A percentile compares a stretch with the other conserved stretches of the same genome.
Evolutionary conservation across 78 protist species (phyloP).

Genomic region (Speleostelium caveatum): DNA sequence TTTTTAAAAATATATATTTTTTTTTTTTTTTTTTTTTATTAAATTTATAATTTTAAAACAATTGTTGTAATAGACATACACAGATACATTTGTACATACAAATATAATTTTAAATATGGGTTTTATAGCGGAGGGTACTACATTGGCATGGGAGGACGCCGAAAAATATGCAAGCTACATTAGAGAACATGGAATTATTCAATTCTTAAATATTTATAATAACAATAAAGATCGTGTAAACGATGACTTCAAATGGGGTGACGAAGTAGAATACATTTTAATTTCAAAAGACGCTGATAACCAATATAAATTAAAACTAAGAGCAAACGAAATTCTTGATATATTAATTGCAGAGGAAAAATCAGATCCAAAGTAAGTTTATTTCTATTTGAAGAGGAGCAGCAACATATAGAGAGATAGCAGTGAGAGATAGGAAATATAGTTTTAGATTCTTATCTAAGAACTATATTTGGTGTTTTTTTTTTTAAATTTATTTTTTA

Average conservation of each 20-base stretch:
- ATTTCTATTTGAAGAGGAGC: too few relatives aligned
- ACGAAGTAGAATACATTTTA: slow-evolving; percentile 91
- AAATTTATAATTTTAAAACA: neutral
- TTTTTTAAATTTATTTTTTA: too few relatives aligned
- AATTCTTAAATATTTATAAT: slow-evolving; percentile 86
- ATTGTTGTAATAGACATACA: neutral
- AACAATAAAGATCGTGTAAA: slow-evolving; percentile 20
- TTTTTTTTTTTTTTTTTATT: too few relatives aligned
- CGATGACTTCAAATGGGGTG: slow-evolving; percentile 91
- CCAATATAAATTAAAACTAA: slow-evolving; percentile 62
- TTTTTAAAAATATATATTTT: too few relatives aligned
- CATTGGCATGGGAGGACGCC: slow-evolving; percentile 84
- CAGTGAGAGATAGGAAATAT: too few relatives aligned
- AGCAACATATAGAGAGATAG: neutral
- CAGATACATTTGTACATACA: neutral
- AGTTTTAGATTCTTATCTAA: too few relatives aligned
- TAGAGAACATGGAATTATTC: slow-evolving; percentile 89
- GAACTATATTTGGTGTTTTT: too few relatives aligned
- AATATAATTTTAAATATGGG: slow-evolving; percentile 68
- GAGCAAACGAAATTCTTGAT: slow-evolving; percentile 72
- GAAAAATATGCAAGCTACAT: slow-evolving; percentile 63
- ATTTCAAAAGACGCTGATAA: slow-evolving; percentile 16
- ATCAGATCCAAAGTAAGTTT: slow-evolving; percentile 12
- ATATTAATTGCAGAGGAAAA: slow-evolving; percentile 43
- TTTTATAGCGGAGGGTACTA: slow-evolving; percentile 79